Base-by-base conservation (phyloP, 768 basidiomycete species). In the Mrakia blollopis region DNA sequence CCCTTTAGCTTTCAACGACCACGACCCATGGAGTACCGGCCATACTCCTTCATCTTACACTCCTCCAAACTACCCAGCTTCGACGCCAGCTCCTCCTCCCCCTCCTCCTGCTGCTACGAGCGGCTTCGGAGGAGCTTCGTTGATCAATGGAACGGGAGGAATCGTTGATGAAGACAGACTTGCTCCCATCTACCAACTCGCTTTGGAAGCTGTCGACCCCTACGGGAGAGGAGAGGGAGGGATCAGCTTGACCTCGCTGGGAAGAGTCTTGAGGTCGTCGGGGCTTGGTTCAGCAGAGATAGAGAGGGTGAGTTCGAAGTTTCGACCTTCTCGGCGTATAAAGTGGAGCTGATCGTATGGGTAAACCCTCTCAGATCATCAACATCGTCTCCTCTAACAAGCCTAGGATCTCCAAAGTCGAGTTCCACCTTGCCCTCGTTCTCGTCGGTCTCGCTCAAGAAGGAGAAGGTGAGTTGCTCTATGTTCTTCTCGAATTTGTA, bases 391-490 rank as follows among this genome's bases (percentile, higher is more conserved):
- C 91, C 83, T 90, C 90, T 47, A 87, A 88, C 77, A 87, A 91
- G 62, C 87, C 90, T 71, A 75, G 65, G 74, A 91, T 98, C 52
- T 92, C 92, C 11, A 92, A 89, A 80, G 88, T 91, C 75, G 94
- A 98, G 82, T 95, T 96, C 85, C 95, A 92, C 82, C 92, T 95
- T 16, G 92, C 93, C 14, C 84, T 98, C 35, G 93, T 92, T 16
- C 86, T 98, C 21, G 92, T 92, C 63, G 92, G 92, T 2, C 85
- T 96, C 6, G 92, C 92, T 8, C 94, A 98, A 83, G 70, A 88
- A 8, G 90, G 89, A 5, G 89, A 90, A 87, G 92, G 92, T 91
- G 75, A 35, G 84, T 3, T 16, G 35, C 28, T 44, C 6, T 25
- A 13, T 25, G 7, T 62, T 3, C 32, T 63, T 18, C 39, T 21